These are phyloP conservation scores for Citrullus amarus DNA, from an alignment of 306 rosid genomes.

Conservation along the genomic window DNA sequence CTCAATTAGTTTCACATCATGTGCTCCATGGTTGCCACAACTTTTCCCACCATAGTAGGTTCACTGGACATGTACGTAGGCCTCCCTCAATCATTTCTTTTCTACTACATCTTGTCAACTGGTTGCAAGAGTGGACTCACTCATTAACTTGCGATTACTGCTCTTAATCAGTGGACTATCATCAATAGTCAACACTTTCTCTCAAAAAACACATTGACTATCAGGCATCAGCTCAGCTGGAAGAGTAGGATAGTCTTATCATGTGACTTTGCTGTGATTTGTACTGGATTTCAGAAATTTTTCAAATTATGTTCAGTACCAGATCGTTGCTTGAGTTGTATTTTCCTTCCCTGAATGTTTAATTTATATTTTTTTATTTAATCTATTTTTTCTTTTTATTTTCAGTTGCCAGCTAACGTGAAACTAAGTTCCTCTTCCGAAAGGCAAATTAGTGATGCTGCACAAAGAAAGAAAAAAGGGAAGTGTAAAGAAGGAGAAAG, in stretches of 20 bases:
- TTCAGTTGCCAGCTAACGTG: slow-evolving; percentile 61
- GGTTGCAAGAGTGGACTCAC: not conserved
- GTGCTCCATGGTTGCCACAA: not conserved
- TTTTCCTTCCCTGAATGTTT: not conserved
- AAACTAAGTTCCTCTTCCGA: slow-evolving; percentile 52
- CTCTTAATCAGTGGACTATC: not conserved
- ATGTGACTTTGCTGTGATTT: not conserved
- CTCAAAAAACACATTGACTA: not conserved
- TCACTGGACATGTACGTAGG: not conserved
- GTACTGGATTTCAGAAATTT: not conserved
- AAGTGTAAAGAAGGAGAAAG: slow-evolving; percentile 72
- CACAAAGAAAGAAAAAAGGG: slow-evolving; percentile 78
- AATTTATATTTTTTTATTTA: not conserved
- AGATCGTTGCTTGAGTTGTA: not conserved
- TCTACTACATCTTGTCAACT: not conserved
- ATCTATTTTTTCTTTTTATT: not conserved
- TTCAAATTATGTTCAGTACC: not conserved
- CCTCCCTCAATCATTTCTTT: not conserved
- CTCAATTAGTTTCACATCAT: not conserved
- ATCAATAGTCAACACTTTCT: not conserved
- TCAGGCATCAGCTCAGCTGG: not conserved
- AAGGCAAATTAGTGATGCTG: slow-evolving; percentile 29
- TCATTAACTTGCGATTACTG: not conserved
- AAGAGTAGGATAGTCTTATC: not conserved
- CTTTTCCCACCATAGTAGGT: not conserved